Evolutionary conservation across 148 eudicot species (phyloP).

Genomic region (Agrostemma githago): DNA sequence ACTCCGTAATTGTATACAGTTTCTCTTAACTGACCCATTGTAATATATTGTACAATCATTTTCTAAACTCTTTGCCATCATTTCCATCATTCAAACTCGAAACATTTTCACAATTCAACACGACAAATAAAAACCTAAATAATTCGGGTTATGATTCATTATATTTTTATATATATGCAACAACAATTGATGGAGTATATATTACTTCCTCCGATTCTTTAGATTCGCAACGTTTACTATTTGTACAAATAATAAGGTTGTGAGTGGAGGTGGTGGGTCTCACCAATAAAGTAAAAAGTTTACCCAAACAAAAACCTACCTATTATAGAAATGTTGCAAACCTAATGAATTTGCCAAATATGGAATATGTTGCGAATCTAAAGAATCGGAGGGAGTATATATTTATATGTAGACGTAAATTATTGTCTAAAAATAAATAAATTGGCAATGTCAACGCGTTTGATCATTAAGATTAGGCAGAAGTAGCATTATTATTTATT

Average conservation of each 20-base stretch:
- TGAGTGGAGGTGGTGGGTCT: too few species aligned
- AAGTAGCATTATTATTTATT: slow-evolving; percentile 5
- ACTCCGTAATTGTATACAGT: slow-evolving; percentile 26
- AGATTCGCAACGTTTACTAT: too few species aligned
- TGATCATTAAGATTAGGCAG: slow-evolving; percentile 12
- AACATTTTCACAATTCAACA: too few species aligned
- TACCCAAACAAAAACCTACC: too few species aligned
- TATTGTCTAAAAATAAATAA: not conserved
- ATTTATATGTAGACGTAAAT: not conserved
- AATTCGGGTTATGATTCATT: not conserved
- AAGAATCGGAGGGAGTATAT: not conserved
- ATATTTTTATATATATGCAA: not conserved
- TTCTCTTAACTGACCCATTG: slow-evolving; percentile 24
- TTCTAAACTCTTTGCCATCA: not conserved
- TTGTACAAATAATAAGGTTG: too few species aligned
- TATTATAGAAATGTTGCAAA: too few species aligned
- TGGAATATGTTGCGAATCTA: too few species aligned
- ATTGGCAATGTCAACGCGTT: slow-evolving; percentile 24
- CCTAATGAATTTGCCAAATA: too few species aligned
- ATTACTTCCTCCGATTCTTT: too few species aligned
- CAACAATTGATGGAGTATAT: not conserved
- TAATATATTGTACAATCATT: slow-evolving; percentile 30
- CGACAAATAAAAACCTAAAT: not conserved
- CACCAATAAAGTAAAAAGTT: too few species aligned
- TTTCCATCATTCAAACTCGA: not conserved